Percentiles rank a stretch among this genome's conserved stretches.
phyloP scores from a whole-genome alignment of 192 early-diverging fungal genomes.

The Ambispora gerdemannii region DNA sequence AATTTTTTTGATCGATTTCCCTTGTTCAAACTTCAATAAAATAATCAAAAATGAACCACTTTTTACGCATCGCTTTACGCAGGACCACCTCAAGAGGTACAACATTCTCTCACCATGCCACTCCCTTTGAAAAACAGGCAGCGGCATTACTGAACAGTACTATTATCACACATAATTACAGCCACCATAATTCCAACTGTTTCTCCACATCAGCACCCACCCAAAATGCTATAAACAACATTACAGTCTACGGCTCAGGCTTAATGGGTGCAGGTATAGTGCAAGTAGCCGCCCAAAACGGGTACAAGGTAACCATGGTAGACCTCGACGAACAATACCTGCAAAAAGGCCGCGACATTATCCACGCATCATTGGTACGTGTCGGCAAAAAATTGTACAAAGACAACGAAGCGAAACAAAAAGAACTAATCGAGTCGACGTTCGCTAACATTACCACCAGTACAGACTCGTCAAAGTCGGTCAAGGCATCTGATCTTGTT shows the following conservation, averaged over 20 bases:
- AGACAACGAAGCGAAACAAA: conserved; percentile 62
- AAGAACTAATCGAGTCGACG: conserved; percentile 67
- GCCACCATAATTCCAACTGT: too few relatives aligned
- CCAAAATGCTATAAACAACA: conserved; percentile 54
- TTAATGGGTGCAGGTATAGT: conserved; percentile 88
- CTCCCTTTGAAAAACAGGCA: too few relatives aligned
- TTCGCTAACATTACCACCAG: conserved; percentile 63
- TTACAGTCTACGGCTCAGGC: conserved; percentile 85
- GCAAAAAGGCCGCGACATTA: conserved; percentile 78
- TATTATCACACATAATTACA: too few relatives aligned
- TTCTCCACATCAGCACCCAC: conserved; percentile 35
- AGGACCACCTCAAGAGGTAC: too few relatives aligned
- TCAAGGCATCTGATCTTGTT: conserved; percentile 69
- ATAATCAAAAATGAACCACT: too few relatives aligned
- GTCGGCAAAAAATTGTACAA: conserved; percentile 87
- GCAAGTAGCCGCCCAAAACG: conserved; percentile 80
- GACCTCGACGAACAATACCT: conserved; percentile 72
- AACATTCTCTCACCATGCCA: too few relatives aligned
- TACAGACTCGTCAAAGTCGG: conserved; percentile 64
- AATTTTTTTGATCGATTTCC: too few relatives aligned
- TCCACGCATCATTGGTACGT: conserved; percentile 77
- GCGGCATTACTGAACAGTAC: too few relatives aligned
- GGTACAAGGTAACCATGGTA: conserved; percentile 82
- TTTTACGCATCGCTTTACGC: too few relatives aligned
- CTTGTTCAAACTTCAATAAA: too few relatives aligned